Conservation (phyloP, 2,329 filamentous ascomycete genomes). For the Arachnomyces sp. region DNA sequence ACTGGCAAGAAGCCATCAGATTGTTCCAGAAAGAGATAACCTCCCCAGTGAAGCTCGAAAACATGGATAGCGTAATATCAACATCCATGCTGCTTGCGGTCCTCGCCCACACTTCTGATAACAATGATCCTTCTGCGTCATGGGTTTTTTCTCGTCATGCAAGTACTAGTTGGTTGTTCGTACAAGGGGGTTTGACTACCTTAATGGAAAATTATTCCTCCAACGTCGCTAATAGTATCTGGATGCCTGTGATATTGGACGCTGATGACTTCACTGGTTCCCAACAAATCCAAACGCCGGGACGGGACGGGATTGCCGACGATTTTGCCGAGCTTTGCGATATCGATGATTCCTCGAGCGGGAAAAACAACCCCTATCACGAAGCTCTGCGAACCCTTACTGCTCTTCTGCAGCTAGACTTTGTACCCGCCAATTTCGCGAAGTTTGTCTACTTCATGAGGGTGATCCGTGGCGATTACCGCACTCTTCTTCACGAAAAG, state of each 20-base stretch:
- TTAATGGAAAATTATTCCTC: conserved; percentile 14
- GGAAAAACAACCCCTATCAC: conserved; percentile 19
- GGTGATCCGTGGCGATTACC: conserved; percentile 18
- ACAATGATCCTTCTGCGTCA: conserved; percentile 18
- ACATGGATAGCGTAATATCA: conserved; percentile 21
- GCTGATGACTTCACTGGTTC: conserved; percentile 11
- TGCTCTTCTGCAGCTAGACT: conserved; percentile 15
- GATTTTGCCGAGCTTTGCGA: conserved; percentile 23
- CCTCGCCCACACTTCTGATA: conserved; percentile 18
- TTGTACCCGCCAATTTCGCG: conserved; percentile 13
- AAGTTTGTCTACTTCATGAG: conserved; percentile 22
- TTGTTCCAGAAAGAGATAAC: conserved; percentile 20
- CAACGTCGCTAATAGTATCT: conserved; percentile 18
- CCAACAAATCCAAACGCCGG: conserved; percentile 14
- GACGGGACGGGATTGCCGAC: conserved; percentile 19
- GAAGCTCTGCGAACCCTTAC: conserved; percentile 16
- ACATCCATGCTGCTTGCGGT: conserved; percentile 25
- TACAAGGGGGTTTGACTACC: conserved; percentile 21
- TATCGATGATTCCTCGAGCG: conserved; percentile 18
- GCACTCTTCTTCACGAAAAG: conserved; percentile 17
- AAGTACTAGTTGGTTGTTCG: conserved; percentile 24
- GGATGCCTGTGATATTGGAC: conserved; percentile 16
- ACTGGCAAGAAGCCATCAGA: conserved; percentile 23
- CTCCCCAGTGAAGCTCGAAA: conserved; percentile 12
- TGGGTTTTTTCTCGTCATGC: conserved; percentile 22